Conservation (phyloP, 495 filamentous ascomycete species). For the Penicillium desertorum region DNA sequence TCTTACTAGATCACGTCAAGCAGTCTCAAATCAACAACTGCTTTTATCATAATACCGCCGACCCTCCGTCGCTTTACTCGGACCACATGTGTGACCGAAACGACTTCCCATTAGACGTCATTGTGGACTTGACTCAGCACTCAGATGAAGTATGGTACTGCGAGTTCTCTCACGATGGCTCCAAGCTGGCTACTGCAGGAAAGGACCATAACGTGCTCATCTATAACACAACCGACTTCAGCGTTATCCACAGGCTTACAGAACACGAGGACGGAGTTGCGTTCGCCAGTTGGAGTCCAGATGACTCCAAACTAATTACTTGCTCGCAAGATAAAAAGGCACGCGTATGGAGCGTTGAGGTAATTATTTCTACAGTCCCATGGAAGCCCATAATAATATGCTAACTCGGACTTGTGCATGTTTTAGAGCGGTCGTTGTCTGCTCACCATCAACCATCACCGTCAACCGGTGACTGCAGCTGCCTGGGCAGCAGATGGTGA, state of each 20-base stretch:
- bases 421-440: slow-evolving; percentile 68
- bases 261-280: slow-evolving; percentile 68
- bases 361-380: slow-evolving; percentile 40
- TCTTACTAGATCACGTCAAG: slow-evolving; percentile 80
- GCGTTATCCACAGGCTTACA: slow-evolving; percentile 60
- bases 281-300: slow-evolving; percentile 86
- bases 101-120: slow-evolving; percentile 70
- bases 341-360: slow-evolving; percentile 74
- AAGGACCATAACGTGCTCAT: slow-evolving; percentile 72
- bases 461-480: slow-evolving; percentile 79
- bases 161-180: slow-evolving; percentile 86
- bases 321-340: slow-evolving; percentile 75
- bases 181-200: slow-evolving; percentile 77
- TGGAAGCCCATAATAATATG: background rate
- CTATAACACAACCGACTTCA: slow-evolving; percentile 73
- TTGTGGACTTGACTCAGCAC: slow-evolving; percentile 69
- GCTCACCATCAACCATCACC: slow-evolving; percentile 62
- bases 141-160: slow-evolving; percentile 88
- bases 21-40: slow-evolving; percentile 77
- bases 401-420: slow-evolving; percentile 16
- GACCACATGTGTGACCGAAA: slow-evolving; percentile 81
- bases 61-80: slow-evolving; percentile 78
- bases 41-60: slow-evolving; percentile 81
- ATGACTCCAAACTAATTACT: slow-evolving; percentile 79
- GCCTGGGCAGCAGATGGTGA: slow-evolving; percentile 80